phyloP scores from a whole-genome alignment of 179 eudicot genomes.

The Carnegiea gigantea region DNA sequence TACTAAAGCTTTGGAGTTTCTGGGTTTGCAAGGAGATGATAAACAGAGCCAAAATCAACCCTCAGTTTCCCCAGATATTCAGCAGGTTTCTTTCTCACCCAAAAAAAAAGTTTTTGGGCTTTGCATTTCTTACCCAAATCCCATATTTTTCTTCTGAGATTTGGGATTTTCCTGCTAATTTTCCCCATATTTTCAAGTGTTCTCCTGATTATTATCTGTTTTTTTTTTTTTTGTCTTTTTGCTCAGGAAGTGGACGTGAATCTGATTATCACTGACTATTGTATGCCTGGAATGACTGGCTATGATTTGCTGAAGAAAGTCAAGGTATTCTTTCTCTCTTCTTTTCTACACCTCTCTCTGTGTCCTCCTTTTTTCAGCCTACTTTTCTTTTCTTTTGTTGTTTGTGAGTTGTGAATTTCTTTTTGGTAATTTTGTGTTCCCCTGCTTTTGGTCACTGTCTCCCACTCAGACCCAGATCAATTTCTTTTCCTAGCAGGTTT shows the following conservation, averaged over 20 bases:
- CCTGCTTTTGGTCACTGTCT: constrained; percentile 23
- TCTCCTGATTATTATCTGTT: not conserved
- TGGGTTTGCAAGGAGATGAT: constrained; percentile 61
- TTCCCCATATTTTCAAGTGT: not conserved
- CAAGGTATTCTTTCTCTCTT: constrained; percentile 33
- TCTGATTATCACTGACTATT: constrained; percentile 49
- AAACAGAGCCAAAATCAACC: constrained; percentile 32
- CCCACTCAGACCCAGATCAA: constrained; percentile 13
- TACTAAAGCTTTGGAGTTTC: constrained; percentile 74
- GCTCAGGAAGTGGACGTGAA: constrained; percentile 37
- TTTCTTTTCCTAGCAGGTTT: not conserved
- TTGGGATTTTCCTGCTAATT: not conserved
- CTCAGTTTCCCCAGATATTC: constrained; percentile 45
- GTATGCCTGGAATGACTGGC: constrained; percentile 58
- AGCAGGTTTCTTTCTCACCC: constrained; percentile 48
- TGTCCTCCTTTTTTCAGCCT: not conserved
- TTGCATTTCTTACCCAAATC: not conserved
- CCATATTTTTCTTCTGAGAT: not conserved
- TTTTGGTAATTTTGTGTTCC: constrained; percentile 13
- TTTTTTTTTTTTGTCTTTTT: not conserved
- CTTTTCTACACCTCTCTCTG: not conserved
- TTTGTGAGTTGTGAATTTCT: constrained; percentile 13
- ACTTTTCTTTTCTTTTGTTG: constrained; percentile 3
- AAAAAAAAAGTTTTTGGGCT: constrained; percentile 12
- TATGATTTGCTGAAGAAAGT: constrained; percentile 53